Conservation (phyloP, 257 asterid species). For the Ilex asprella region DNA sequence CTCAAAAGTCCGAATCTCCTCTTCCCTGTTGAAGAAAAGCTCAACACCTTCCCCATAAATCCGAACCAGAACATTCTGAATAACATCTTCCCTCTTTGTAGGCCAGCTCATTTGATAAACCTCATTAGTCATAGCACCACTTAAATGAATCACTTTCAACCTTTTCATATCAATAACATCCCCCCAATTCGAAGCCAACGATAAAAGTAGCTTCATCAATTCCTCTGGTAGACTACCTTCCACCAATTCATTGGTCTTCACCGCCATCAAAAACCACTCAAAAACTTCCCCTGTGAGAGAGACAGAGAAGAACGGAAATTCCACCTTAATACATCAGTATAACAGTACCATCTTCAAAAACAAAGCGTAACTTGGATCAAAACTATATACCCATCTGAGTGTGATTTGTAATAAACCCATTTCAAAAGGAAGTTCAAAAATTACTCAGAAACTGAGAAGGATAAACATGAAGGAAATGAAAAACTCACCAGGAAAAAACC, state of each 20-base stretch:
- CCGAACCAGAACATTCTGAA: slow-evolving; percentile 65
- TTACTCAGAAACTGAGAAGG: background rate
- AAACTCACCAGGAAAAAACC: background rate
- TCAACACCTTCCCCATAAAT: slow-evolving; percentile 85
- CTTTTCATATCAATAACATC: slow-evolving; percentile 38
- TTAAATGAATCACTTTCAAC: slow-evolving; percentile 50
- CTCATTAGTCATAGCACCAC: slow-evolving; percentile 88
- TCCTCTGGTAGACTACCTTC: slow-evolving; percentile 59
- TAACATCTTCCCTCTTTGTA: slow-evolving; percentile 19
- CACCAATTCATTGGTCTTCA: slow-evolving; percentile 45
- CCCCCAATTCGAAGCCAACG: slow-evolving; percentile 61
- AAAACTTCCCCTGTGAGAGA: background rate
- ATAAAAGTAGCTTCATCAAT: slow-evolving; percentile 35
- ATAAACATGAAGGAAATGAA: background rate
- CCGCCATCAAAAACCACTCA: slow-evolving; percentile 41
- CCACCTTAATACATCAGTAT: background rate
- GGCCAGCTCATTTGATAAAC: slow-evolving; percentile 74
- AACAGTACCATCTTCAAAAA: background rate
- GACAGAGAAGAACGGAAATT: background rate
- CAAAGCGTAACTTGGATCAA: too few species aligned
- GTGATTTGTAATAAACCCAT: too few species aligned
- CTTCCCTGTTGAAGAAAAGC: slow-evolving; percentile 65
- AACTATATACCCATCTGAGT: too few species aligned
- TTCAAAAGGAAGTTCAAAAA: too few species aligned
- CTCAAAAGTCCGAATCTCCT: slow-evolving; percentile 67